Evolutionary conservation across 2,329 filamentous ascomycete genomes (phyloP).

Genomic region (Helicocarpus griseus): DNA sequence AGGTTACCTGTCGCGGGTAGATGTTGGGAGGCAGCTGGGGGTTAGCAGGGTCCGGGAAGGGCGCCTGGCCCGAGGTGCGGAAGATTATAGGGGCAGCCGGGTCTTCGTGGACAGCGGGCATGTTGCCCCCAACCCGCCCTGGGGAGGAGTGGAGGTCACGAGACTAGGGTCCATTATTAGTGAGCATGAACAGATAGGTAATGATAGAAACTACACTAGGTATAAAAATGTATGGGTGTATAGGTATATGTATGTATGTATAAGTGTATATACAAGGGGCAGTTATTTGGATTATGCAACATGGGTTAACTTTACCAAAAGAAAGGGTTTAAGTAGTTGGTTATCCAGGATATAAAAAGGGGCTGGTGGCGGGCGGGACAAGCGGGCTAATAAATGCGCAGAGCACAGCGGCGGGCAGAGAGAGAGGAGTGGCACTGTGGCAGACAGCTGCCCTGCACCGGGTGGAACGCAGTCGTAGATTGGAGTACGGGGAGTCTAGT

Average conservation of each 20-base stretch:
- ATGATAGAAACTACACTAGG: too few species aligned
- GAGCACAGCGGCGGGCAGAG: too few species aligned
- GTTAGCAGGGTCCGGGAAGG: conserved; percentile 53
- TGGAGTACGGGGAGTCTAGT: conserved; percentile 11
- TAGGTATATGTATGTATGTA: too few species aligned
- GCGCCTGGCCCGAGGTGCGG: conserved; percentile 56
- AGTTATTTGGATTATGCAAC: background rate
- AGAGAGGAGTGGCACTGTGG: background rate
- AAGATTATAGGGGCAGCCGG: conserved; percentile 61
- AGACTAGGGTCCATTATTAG: conserved; percentile 8
- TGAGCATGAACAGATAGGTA: background rate
- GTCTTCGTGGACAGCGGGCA: conserved; percentile 73
- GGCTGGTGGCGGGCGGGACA: too few species aligned
- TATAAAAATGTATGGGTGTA: too few species aligned
- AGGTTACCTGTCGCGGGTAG: conserved; percentile 64
- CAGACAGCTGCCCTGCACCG: background rate
- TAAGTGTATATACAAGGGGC: too few species aligned
- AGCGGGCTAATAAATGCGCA: too few species aligned
- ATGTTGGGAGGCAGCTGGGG: conserved; percentile 60
- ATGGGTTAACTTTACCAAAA: background rate
- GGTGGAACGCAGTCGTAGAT: conserved; percentile 12
- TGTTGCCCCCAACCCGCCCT: conserved; percentile 25
- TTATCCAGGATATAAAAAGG: background rate
- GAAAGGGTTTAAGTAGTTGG: background rate
- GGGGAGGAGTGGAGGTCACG: conserved; percentile 10